Evolutionary conservation across 306 rosid genomes (phyloP), one percentile per base, ranked within the genome.

Genomic region (Trichosanthes cucumerina): DNA sequence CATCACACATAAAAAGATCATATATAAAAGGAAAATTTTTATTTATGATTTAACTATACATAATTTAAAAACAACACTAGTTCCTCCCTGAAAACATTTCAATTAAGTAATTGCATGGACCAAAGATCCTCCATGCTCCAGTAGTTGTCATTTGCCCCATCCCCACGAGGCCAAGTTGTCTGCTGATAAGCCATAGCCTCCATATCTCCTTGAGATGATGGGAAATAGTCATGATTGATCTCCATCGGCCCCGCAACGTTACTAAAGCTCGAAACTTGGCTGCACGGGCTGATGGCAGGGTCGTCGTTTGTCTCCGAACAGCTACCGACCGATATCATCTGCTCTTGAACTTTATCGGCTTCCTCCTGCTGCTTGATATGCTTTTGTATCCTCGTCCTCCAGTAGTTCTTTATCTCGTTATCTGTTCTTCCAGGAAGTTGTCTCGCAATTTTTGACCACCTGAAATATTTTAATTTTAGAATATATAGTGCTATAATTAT

Each of bases 391-490:
- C 96, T 88, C 2, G 98, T 95, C 89, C 98, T 95, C 98, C 98
- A 95, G 15, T 88, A 95, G 79, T 95, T 95, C 85, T 95, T 95
- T 28, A 95, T 95, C 81, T 95, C 98, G 71, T 95, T 95, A 68
- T 95, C 98, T 15, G 98, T 95, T 82, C 98, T 85, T 85, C 98
- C 98, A 0, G 98, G 98, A 6, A 95, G 86, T 77, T 95, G 97
- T 85, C 91, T 95, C 14, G 98, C 98, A 33, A 95, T 92, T 88
- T 91, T 95, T 68, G 98, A 92, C 98, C 98, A 95, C 97, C 98
- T 92, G 78, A 65, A 2, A 9, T 71, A 4, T 66, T 66, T 63
- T 59, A 59, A 34, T 2, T 59, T 26, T 26, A 44, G 49, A 44
- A 36, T 5, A 36, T 5, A 5, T 3, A 36, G 39, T 36, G 6